Evolutionary conservation across 148 eudicot species (phyloP).

Genomic region (Drosera capensis): DNA sequence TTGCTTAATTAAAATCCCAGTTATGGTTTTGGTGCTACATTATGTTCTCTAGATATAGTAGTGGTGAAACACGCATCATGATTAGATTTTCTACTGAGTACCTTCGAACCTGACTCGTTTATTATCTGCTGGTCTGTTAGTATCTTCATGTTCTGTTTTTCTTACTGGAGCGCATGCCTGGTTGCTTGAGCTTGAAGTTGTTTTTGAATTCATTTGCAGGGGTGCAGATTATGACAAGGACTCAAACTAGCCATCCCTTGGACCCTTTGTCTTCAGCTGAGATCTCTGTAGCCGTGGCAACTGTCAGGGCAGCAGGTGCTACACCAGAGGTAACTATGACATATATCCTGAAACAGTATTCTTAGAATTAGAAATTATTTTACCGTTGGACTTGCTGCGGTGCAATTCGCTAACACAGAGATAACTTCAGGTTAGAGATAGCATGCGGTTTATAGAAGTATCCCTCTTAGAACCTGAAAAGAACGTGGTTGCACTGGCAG

Average conservation of each 20-base stretch:
- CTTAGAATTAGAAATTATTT: too few relatives aligned
- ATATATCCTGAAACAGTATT: too few relatives aligned
- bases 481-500: constrained; percentile 49
- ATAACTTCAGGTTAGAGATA: constrained; percentile 57
- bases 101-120: too few relatives aligned
- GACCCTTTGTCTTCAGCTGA: constrained; percentile 76
- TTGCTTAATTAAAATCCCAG: too few relatives aligned
- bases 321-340: constrained; percentile 96
- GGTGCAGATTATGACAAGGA: constrained; percentile 28
- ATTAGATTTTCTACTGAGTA: too few relatives aligned
- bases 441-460: constrained; percentile 52
- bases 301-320: constrained; percentile 85
- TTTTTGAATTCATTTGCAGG: constrained; percentile 16
- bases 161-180: background rate
- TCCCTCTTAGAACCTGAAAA: constrained; percentile 49
- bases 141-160: background rate
- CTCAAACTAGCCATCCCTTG: constrained; percentile 64
- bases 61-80: too few relatives aligned
- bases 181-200: background rate
- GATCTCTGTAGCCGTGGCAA: constrained; percentile 74
- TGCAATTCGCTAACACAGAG: too few relatives aligned
- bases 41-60: too few relatives aligned
- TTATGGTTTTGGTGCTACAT: too few relatives aligned
- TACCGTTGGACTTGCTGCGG: too few relatives aligned
- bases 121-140: too few relatives aligned